These are phyloP conservation scores for Elaeagnus macrophylla DNA, from an alignment of 306 rosid species.

Conservation along the genomic window DNA sequence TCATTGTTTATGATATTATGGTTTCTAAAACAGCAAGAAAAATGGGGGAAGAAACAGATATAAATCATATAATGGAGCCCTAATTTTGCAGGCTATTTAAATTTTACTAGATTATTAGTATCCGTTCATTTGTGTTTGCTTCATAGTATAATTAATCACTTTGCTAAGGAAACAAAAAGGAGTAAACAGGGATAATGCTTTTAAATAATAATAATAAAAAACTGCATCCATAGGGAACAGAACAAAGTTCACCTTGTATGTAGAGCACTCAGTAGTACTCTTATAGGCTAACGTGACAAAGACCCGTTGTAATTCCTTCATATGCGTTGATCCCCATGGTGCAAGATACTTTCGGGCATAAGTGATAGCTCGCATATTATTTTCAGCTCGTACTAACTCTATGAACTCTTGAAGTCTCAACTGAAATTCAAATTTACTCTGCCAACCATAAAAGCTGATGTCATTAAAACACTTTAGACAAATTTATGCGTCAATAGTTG, in stretches of 20 bases:
- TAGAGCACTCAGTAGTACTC: constrained; percentile 68
- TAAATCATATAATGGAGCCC: too few species aligned
- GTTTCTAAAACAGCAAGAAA: too few species aligned
- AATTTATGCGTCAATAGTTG: background rate
- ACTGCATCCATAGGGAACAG: background rate
- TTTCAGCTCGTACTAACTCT: constrained; percentile 90
- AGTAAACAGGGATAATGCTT: background rate
- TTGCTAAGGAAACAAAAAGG: background rate
- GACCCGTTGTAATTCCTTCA: constrained; percentile 89
- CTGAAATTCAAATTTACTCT: constrained; percentile 93
- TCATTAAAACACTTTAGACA: constrained; percentile 15
- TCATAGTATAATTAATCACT: too few species aligned
- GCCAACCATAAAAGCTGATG: constrained; percentile 33
- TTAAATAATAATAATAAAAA: background rate
- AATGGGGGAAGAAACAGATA: too few species aligned
- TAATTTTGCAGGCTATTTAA: too few species aligned
- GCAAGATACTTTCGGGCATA: constrained; percentile 84
- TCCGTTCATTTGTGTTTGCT: too few species aligned
- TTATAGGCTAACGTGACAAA: constrained; percentile 73
- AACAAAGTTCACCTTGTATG: constrained; percentile 64
- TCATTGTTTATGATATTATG: too few species aligned
- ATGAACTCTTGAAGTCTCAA: constrained; percentile 93
- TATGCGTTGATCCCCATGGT: constrained; percentile 73
- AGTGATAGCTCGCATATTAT: constrained; percentile 63
- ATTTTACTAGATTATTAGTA: too few species aligned